phyloP scores from a whole-genome alignment of 768 basidiomycete species.

The Podaxis sp. region DNA sequence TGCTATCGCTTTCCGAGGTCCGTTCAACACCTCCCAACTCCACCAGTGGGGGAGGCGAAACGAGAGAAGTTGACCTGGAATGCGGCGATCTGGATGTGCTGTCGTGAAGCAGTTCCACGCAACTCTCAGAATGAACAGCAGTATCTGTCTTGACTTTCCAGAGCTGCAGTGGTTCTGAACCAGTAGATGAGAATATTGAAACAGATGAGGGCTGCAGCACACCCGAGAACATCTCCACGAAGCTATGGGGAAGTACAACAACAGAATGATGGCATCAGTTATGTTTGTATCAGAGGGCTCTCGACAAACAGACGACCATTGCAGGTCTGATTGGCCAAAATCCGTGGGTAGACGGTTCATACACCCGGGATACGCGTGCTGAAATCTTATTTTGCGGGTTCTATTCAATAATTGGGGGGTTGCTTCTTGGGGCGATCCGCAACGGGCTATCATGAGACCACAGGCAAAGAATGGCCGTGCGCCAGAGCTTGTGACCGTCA shows the following conservation, averaged over 20 bases:
- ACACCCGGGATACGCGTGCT: background rate
- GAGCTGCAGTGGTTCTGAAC: conserved; percentile 56
- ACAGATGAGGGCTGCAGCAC: conserved; percentile 60
- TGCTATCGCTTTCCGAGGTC: conserved; percentile 23
- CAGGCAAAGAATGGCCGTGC: background rate
- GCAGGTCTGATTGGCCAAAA: background rate
- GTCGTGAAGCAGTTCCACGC: conserved; percentile 64
- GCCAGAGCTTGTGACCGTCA: background rate
- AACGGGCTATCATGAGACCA: background rate
- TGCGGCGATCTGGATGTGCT: conserved; percentile 49
- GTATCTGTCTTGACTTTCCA: conserved; percentile 50
- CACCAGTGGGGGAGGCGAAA: conserved; percentile 34
- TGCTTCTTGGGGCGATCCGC: background rate
- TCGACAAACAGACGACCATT: background rate
- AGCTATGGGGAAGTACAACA: background rate
- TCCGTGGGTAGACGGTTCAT: background rate
- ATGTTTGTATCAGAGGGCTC: background rate
- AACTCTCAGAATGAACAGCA: conserved; percentile 49
- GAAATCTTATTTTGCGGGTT: background rate
- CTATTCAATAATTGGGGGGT: background rate
- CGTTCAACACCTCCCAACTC: conserved; percentile 19
- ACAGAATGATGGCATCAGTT: background rate
- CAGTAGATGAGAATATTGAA: conserved; percentile 77
- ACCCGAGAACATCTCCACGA: conserved; percentile 50
- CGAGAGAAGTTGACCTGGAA: conserved; percentile 41